Conservation (phyloP, 805 yeast species). For the Zygosaccharomyces bisporus region DNA sequence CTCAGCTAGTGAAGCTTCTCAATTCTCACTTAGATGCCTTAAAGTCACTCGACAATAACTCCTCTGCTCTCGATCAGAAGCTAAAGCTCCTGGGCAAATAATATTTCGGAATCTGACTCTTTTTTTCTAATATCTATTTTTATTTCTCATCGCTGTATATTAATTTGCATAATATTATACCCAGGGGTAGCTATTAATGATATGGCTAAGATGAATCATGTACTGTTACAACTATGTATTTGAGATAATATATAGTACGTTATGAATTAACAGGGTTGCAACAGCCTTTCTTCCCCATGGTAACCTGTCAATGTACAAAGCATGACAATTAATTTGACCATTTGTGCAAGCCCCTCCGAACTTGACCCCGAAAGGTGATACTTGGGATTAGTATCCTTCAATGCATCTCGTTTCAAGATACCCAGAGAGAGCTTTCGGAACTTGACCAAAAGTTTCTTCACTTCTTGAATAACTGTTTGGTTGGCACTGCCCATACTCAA, state of each 20-base stretch:
- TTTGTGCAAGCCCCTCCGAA: slow-evolving; percentile 43
- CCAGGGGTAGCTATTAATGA: no score
- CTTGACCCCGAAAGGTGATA: slow-evolving; percentile 26
- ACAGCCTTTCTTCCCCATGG: slow-evolving; percentile 38
- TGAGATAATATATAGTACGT: neutral
- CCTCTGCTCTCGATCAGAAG: slow-evolving; percentile 63
- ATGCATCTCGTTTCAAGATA: slow-evolving; percentile 54
- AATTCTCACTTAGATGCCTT: slow-evolving; percentile 87
- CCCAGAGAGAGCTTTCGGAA: slow-evolving; percentile 58
- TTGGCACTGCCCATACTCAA: slow-evolving; percentile 78
- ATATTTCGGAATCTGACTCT: neutral
- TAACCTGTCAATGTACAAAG: slow-evolving; percentile 49
- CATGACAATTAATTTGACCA: slow-evolving; percentile 54
- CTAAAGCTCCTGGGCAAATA: slow-evolving; percentile 39
- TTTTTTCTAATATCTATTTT: neutral
- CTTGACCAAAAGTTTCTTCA: slow-evolving; percentile 46
- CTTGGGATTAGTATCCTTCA: slow-evolving; percentile 32
- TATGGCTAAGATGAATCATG: no score
- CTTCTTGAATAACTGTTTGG: slow-evolving; percentile 51
- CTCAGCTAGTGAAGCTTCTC: slow-evolving; percentile 73
- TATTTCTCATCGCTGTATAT: neutral
- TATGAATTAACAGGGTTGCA: no score
- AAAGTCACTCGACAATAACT: slow-evolving; percentile 77
- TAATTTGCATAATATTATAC: no score
- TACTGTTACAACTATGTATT: neutral